Conservation (phyloP, 2,329 filamentous ascomycete species). For the Exophiala viscosa region DNA sequence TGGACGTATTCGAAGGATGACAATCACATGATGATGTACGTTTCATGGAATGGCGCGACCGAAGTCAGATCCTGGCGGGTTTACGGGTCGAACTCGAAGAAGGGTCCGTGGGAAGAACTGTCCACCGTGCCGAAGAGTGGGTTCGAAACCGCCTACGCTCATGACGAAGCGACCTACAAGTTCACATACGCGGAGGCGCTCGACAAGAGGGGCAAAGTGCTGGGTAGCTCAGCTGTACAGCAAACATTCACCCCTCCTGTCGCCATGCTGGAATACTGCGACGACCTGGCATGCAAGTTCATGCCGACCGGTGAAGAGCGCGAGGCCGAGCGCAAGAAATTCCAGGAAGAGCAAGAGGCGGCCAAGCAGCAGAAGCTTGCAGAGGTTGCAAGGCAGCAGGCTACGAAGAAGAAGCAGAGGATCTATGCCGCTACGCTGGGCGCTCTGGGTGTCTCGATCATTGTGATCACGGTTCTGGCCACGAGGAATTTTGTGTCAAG, state of each 20-base stretch:
- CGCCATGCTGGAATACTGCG: slow-evolving; percentile 31
- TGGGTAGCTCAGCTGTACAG: slow-evolving; percentile 35
- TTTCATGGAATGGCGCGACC: slow-evolving; percentile 50
- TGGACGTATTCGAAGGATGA: slow-evolving; percentile 37
- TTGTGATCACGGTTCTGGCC: slow-evolving; percentile 15
- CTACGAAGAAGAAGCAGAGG: slow-evolving; percentile 4
- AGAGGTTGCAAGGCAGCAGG: neutral
- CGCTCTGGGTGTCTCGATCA: slow-evolving; percentile 8
- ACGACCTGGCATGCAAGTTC: slow-evolving; percentile 25
- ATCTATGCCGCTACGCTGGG: slow-evolving; percentile 17
- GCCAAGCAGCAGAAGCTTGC: slow-evolving; percentile 10
- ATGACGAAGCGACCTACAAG: slow-evolving; percentile 10
- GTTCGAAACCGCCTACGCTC: slow-evolving; percentile 38
- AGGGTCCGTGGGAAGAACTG: slow-evolving; percentile 33
- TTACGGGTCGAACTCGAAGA: slow-evolving; percentile 27
- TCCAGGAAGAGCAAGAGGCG: slow-evolving; percentile 1
- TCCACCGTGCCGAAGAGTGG: slow-evolving; percentile 33
- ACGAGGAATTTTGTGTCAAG: slow-evolving; percentile 20
- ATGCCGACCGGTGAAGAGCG: slow-evolving; percentile 20
- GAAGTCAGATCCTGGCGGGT: slow-evolving; percentile 42
- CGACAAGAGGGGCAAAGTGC: slow-evolving; percentile 31
- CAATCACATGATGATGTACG: slow-evolving; percentile 30
- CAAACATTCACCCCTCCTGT: slow-evolving; percentile 38
- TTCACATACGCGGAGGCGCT: slow-evolving; percentile 36
- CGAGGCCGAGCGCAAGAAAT: slow-evolving; percentile 5